These are phyloP conservation scores for Heritiera littoralis DNA, from an alignment of 345 rosid species.

Conservation along the genomic window DNA sequence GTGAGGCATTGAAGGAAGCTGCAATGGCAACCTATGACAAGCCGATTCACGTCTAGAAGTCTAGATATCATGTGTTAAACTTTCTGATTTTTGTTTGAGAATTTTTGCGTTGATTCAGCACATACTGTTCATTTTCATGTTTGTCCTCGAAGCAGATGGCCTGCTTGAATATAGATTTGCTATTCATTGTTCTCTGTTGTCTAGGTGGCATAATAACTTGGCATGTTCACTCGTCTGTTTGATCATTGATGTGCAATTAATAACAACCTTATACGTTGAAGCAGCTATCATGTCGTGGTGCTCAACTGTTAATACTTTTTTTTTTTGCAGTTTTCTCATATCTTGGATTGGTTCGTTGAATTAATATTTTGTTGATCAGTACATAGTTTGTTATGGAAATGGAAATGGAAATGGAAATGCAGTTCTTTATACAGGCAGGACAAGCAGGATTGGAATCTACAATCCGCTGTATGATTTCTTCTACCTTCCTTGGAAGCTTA, in stretches of 20 bases:
- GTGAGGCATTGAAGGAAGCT: slow-evolving; percentile 99
- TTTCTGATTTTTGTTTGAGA: slow-evolving; percentile 21
- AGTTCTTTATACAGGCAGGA: background rate
- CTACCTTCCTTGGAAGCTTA: background rate
- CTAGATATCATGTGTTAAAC: background rate
- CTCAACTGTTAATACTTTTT: background rate
- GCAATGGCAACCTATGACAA: slow-evolving; percentile 99
- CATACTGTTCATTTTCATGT: slow-evolving; percentile 13
- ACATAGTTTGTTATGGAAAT: background rate
- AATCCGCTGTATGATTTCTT: background rate
- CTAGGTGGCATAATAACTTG: slow-evolving; percentile 13
- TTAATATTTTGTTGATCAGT: background rate
- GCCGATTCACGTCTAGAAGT: slow-evolving; percentile 83
- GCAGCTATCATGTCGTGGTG: background rate
- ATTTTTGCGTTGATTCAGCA: slow-evolving; percentile 15
- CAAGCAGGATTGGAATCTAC: background rate
- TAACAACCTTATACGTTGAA: background rate
- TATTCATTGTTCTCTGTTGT: background rate
- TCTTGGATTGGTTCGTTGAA: background rate
- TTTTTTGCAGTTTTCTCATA: background rate
- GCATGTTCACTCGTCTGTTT: background rate
- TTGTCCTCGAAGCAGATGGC: slow-evolving; percentile 5
- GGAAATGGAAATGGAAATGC: background rate
- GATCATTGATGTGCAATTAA: slow-evolving; percentile 9
- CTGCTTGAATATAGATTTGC: slow-evolving; percentile 21